Percentiles rank a stretch among this genome's conserved stretches.
Evolutionary conservation across 345 rosid genomes (phyloP).

Genomic region (Citrus hindsii): DNA sequence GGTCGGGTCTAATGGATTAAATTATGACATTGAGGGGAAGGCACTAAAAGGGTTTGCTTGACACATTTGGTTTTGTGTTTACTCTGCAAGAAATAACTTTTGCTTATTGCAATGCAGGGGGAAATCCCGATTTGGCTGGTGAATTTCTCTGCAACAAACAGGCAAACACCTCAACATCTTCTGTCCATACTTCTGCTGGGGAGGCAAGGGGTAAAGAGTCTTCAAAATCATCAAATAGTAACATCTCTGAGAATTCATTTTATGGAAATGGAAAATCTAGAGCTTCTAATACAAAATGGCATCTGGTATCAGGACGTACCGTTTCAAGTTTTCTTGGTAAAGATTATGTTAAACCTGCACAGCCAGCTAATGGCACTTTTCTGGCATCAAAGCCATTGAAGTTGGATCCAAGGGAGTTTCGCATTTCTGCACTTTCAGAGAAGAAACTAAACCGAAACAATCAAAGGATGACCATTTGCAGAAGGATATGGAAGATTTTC

Average conservation of each 20-base stretch:
- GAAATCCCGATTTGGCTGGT: constrained; percentile 35
- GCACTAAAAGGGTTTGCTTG: constrained; percentile 25
- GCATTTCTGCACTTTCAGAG: constrained; percentile 33
- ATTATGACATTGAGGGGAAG: constrained; percentile 29
- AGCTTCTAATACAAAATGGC: no score
- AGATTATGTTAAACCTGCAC: no score
- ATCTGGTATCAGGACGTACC: no score
- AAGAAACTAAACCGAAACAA: constrained; percentile 11
- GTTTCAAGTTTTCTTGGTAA: no score
- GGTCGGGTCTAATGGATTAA: constrained; percentile 10
- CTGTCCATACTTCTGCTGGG: constrained; percentile 6
- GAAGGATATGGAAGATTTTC: constrained; percentile 44
- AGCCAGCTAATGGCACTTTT: no score
- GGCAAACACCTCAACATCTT: constrained; percentile 14
- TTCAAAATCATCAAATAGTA: no score
- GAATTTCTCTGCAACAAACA: constrained; percentile 31
- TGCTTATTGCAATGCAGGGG: constrained; percentile 22
- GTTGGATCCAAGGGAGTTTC: constrained; percentile 37
- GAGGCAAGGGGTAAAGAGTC: no score
- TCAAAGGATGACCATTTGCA: constrained; percentile 25
- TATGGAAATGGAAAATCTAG: no score
- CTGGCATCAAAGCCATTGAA: constrained; percentile 43
- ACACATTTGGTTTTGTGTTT: constrained; percentile 6
- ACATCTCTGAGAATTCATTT: no score
- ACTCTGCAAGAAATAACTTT: constrained; percentile 43